A percentile compares a stretch with the other conserved stretches of the same genome.
These are phyloP conservation scores for Paracorniculantispora psalliotae DNA, from an alignment of 2,329 filamentous ascomycete species.

Conservation along the genomic window DNA sequence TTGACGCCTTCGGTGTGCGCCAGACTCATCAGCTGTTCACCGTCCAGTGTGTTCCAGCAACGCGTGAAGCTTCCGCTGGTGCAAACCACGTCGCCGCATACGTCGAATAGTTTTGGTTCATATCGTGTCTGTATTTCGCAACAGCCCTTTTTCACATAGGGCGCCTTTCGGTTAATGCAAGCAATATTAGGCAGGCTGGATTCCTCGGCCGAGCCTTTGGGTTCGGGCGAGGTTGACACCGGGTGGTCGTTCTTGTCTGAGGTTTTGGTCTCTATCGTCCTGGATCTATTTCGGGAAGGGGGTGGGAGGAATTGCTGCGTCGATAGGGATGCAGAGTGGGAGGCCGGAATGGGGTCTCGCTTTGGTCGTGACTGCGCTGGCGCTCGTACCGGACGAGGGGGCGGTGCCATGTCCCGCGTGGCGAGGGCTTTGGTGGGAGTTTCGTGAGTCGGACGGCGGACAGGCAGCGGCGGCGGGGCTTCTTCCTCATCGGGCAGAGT, in stretches of 20 bases:
- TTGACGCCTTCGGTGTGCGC: slow-evolving; percentile 81
- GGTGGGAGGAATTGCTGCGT: slow-evolving; percentile 27
- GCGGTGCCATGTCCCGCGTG: slow-evolving; percentile 4
- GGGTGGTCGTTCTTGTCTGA: slow-evolving; percentile 18
- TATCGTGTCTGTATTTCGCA: slow-evolving; percentile 78
- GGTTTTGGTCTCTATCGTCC: slow-evolving; percentile 35
- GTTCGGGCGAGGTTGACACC: slow-evolving; percentile 20
- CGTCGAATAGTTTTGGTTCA: slow-evolving; percentile 79
- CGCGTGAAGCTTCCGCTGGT: slow-evolving; percentile 82
- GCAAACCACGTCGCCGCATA: slow-evolving; percentile 82
- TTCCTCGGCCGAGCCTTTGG: slow-evolving; percentile 44
- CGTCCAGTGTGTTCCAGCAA: slow-evolving; percentile 81
- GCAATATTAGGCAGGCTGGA: slow-evolving; percentile 79
- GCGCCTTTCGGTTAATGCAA: slow-evolving; percentile 77
- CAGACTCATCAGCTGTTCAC: slow-evolving; percentile 74
- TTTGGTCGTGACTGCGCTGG: slow-evolving; percentile 8
- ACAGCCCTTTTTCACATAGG: slow-evolving; percentile 65
- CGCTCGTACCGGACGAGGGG: slow-evolving; percentile 38
- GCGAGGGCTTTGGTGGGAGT: neutral
- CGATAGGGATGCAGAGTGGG: slow-evolving; percentile 15
- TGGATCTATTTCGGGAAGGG: slow-evolving; percentile 28
- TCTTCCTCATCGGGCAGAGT: slow-evolving; percentile 40
- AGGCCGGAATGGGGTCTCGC: neutral
- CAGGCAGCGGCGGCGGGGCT: slow-evolving; percentile 43
- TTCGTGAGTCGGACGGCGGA: slow-evolving; percentile 37